Evolutionary conservation across 345 rosid genomes (phyloP).

Genomic region (Syzygium oleosum): DNA sequence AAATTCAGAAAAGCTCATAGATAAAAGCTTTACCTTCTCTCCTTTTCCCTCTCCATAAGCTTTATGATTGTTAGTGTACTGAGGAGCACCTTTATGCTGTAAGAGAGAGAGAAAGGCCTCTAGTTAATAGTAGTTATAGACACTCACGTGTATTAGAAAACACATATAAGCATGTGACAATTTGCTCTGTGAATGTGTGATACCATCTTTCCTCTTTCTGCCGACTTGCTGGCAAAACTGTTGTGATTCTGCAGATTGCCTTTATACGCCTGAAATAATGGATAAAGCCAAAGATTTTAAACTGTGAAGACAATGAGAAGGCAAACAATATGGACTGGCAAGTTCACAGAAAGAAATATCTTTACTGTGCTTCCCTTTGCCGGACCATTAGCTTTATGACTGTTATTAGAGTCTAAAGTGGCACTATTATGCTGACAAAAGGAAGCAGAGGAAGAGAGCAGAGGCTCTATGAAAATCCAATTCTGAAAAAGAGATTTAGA

Average conservation of each 20-base stretch:
- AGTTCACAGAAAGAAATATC: background rate
- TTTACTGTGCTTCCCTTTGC: background rate
- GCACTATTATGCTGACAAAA: background rate
- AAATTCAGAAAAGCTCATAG: background rate
- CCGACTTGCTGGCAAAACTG: background rate
- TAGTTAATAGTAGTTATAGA: background rate
- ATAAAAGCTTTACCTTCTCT: background rate
- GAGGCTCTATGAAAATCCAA: background rate
- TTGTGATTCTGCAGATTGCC: background rate
- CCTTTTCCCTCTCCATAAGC: background rate
- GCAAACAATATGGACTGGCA: background rate
- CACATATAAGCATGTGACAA: background rate
- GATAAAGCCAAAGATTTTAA: background rate
- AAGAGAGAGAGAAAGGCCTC: background rate
- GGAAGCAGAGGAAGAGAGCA: background rate
- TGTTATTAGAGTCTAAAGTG: background rate
- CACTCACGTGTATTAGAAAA: background rate
- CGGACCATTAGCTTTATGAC: background rate
- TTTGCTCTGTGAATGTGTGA: background rate
- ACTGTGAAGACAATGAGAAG: background rate
- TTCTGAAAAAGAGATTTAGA: background rate
- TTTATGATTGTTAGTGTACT: background rate
- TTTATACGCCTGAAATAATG: background rate
- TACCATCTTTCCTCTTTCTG: background rate
- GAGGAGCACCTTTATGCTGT: background rate